Base-by-base conservation (phyloP, 108 stramenopile species). In the Fragilariopsis cylindrus region DNA sequence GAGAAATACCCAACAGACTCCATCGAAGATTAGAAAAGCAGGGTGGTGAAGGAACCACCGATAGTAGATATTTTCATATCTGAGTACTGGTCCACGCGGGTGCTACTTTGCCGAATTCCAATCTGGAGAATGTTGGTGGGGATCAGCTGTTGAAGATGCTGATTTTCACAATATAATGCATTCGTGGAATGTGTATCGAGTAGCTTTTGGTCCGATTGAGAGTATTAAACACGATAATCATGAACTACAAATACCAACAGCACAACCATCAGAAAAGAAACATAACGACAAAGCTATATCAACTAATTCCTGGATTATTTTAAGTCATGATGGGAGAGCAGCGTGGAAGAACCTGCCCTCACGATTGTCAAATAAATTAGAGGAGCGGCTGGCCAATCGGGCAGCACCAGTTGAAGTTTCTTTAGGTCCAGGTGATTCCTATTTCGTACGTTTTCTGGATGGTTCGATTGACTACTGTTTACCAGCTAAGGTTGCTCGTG, bases 371-470 rank as follows among this genome's bases (percentile, higher is more conserved):
- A 71, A 82, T 48, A 53, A 76, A 15, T 71, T 94, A 71, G 70
- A 79, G 49, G 52, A 57, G 50, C 47, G 86, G 18, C 49, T 87
- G 19, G 75, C 81, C 3, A 66, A 72, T 67, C 45, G 57, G 44
- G 82, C 89, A 19, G 90, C 88, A 21, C 85, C 85, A 21, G 80
- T 82, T n/a, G 90, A 91, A 56, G 87, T 90, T 1, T 86, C 93
- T 5, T 70, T 94, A 65, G 93, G 93, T 5, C 69, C 74, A 40
- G 90, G 76, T 16, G 90, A 78, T 46, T 75, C 93, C 2, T 94
- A 90, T 63, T 94, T 90, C 76, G 64, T 88, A 52, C 80, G 87
- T 8, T 91, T 91, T 63, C 70, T 94, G 78, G 89, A 94, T 81
- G 89, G 89, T 39, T 76, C 70, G 2, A 72, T 88, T 46, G 93